Percentiles rank a stretch among this genome's conserved stretches.
Conservation (phyloP, 805 yeast species). For the Yarrowia divulgata region DNA sequence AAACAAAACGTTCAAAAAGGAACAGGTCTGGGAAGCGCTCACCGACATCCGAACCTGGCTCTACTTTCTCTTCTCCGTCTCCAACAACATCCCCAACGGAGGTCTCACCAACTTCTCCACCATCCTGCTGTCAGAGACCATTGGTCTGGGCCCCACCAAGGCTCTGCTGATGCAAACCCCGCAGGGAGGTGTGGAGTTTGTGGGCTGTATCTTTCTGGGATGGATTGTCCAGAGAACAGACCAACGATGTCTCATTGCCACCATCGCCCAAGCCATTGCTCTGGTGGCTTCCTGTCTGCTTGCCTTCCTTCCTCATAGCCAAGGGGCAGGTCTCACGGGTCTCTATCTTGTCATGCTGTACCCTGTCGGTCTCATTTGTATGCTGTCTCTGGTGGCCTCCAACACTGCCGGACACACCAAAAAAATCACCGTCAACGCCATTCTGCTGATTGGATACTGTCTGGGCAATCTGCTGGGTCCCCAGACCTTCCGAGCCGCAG, state of each 20-base stretch:
- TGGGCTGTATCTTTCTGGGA: conserved; percentile 43
- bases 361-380: conserved; percentile 51
- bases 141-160: conserved; percentile 14
- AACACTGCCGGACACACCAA: conserved; percentile 79
- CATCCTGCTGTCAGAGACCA: conserved; percentile 52
- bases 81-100: conserved; percentile 59
- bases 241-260: conserved; percentile 51
- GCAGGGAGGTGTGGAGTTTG: conserved; percentile 51
- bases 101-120: conserved; percentile 60
- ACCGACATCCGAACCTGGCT: conserved; percentile 61
- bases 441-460: conserved; percentile 69
- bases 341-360: conserved; percentile 53
- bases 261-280: conserved; percentile 59
- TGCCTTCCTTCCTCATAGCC: conserved; percentile 53
- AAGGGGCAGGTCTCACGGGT: conserved; percentile 54
- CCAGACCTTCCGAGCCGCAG: conserved; percentile 64
- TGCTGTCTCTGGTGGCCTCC: conserved; percentile 52
- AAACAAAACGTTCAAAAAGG: conserved; percentile 59
- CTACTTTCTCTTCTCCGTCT: conserved; percentile 53
- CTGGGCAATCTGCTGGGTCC: conserved; percentile 78
- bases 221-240: conserved; percentile 40
- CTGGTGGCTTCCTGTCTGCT: conserved; percentile 56
- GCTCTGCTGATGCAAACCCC: conserved; percentile 50
- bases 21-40: conserved; percentile 61
- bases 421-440: conserved; percentile 64